Conservation (phyloP, 2,329 filamentous ascomycete species). For the Alternaria infectoria region DNA sequence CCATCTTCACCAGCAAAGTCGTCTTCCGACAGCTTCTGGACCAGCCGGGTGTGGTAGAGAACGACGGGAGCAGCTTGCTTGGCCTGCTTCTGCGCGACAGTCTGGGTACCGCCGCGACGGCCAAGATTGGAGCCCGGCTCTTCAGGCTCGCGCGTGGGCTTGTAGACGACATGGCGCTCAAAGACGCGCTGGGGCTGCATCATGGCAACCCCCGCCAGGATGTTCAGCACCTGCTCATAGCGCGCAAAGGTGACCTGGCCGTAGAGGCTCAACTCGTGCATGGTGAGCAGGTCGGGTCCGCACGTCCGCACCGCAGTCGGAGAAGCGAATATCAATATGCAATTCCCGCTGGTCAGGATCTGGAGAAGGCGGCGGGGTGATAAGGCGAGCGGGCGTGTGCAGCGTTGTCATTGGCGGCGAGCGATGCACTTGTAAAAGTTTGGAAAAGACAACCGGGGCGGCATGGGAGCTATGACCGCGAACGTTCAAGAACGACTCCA, state of each 20-base stretch:
- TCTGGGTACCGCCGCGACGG: slow-evolving; percentile 47
- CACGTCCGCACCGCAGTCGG: slow-evolving; percentile 20
- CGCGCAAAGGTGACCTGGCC: slow-evolving; percentile 63
- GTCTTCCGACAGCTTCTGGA: slow-evolving; percentile 50
- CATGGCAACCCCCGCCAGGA: slow-evolving; percentile 66
- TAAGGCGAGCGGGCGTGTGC: slow-evolving; percentile 24
- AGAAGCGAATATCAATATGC: slow-evolving; percentile 28
- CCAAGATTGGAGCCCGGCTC: slow-evolving; percentile 45
- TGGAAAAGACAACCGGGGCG: slow-evolving; percentile 15
- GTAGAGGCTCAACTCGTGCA: slow-evolving; percentile 70
- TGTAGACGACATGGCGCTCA: slow-evolving; percentile 66
- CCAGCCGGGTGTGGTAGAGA: slow-evolving; percentile 61
- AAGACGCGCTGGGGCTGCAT: slow-evolving; percentile 64
- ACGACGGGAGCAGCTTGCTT: slow-evolving; percentile 52
- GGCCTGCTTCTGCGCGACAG: slow-evolving; percentile 35
- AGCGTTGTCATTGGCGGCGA: slow-evolving; percentile 30
- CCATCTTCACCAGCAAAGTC: slow-evolving; percentile 39
- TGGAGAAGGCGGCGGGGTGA: slow-evolving; percentile 35
- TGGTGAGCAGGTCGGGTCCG: slow-evolving; percentile 39
- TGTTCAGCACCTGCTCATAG: slow-evolving; percentile 66
- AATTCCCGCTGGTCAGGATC: slow-evolving; percentile 32
- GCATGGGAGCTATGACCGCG: slow-evolving; percentile 29
- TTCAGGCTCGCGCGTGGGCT: slow-evolving; percentile 57
- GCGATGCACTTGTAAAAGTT: slow-evolving; percentile 19
- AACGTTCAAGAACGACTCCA: slow-evolving; percentile 21